Conservation (phyloP, 345 rosid genomes). For the Eucalyptus dawsonii region DNA sequence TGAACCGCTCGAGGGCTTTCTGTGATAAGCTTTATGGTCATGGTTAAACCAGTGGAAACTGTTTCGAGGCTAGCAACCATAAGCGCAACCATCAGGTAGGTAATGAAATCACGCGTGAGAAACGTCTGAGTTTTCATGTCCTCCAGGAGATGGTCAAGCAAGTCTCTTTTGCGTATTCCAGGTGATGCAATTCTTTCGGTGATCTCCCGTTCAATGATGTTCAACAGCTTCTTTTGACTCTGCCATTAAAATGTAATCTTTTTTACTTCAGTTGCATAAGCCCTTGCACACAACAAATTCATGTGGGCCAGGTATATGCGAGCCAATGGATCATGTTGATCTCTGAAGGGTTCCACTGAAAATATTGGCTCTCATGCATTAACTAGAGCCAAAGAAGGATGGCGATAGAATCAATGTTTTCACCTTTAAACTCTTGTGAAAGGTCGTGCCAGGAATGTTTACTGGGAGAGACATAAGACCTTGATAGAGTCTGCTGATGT, state of each 20-base stretch:
- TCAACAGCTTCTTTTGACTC: neutral
- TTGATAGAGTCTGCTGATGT: constrained; percentile 2
- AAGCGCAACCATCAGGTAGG: neutral
- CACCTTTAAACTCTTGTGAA: constrained; percentile 15
- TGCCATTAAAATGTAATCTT: neutral
- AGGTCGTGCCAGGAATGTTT: constrained; percentile 25
- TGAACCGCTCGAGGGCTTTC: neutral
- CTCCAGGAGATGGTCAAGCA: constrained; percentile 1
- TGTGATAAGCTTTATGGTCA: neutral
- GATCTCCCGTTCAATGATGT: neutral
- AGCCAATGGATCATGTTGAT: neutral
- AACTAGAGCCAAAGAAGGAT: neutral
- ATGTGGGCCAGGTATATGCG: neutral
- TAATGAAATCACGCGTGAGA: neutral
- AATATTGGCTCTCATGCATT: neutral
- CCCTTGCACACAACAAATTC: neutral
- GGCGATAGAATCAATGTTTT: neutral
- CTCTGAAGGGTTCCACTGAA: neutral
- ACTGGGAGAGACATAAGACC: constrained; percentile 23
- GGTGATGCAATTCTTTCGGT: neutral
- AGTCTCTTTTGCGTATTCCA: neutral
- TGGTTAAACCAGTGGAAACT: neutral
- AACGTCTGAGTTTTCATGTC: neutral
- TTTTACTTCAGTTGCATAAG: neutral
- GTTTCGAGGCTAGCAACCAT: constrained; percentile 3